Percentiles rank a stretch among this genome's conserved stretches.
Evolutionary conservation across 257 asterid species (phyloP).

Genomic region (Gentiana macrophylla): DNA sequence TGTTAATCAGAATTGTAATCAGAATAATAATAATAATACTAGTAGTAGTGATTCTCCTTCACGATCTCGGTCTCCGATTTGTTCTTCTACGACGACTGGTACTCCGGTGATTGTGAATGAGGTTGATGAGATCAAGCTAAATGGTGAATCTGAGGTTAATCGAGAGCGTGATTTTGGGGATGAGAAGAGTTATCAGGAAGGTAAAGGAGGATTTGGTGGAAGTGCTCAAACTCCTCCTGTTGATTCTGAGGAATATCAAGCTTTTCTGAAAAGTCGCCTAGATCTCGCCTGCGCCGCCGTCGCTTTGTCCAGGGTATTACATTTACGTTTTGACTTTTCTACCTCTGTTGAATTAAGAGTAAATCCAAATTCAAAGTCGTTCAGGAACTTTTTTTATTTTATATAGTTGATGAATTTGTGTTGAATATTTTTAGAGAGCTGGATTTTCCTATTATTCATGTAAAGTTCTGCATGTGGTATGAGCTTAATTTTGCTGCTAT

Average conservation of each 20-base stretch:
- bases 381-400: too few species aligned
- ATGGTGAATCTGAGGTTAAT: constrained; percentile 4
- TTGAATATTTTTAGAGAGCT: too few species aligned
- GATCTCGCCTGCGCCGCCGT: constrained; percentile 93
- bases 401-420: too few species aligned
- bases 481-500: too few species aligned
- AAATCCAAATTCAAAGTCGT: too few species aligned
- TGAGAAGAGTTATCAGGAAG: background rate
- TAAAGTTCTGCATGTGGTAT: too few species aligned
- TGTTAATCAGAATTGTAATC: too few species aligned
- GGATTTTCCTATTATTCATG: too few species aligned
- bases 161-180: background rate
- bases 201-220: constrained; percentile 1
- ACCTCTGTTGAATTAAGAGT: too few species aligned
- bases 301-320: constrained; percentile 58
- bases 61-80: constrained; percentile 10
- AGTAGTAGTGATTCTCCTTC: too few species aligned
- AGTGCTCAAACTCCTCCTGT: constrained; percentile 26
- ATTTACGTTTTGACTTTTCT: background rate
- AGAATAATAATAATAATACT: too few species aligned
- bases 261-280: constrained; percentile 63
- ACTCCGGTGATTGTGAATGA: constrained; percentile 18
- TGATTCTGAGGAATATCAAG: constrained; percentile 60
- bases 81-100: constrained; percentile 2
- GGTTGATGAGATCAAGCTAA: background rate